Base-by-base conservation (phyloP, 2,329 filamentous ascomycete species). In the Botrytis hyacinthi region DNA sequence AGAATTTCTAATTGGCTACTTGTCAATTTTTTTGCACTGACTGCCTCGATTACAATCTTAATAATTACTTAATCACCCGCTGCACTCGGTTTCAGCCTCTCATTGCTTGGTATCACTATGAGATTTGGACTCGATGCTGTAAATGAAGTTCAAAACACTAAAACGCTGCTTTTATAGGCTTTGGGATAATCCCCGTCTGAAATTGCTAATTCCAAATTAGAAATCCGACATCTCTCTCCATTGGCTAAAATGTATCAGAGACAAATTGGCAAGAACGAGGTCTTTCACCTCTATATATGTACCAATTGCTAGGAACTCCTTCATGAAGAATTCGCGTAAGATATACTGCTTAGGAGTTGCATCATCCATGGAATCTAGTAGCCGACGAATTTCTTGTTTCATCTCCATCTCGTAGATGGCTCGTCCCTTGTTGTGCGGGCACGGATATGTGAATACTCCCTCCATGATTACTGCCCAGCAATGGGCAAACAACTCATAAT, bases 101-200 rank as follows among this genome's bases (percentile, higher is more conserved):
- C 9, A 14, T 29, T 22, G 26, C 3, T 26, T 4, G 10, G 22
- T 16, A 4, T 37, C 6, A 4, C 22, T 5, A 18, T 35, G 10
- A 7, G 6, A 16, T 18, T 14, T 9, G 8, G 46, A n/a, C 16
- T n/a, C 2, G 0, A 3, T 29, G 9, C 22, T 40, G 12, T 20
- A 7, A 54, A 37, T 29, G 1, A 7, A 40, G 16, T 14, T 29
- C 4, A 4, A 51, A 40, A 22, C 9, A 67, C 26, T 14, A 7
- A 14, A 54, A 20, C 4, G 2, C 12, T 40, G 3, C 16, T 9
- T 20, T 54, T 6, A 26, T 4, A 67, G 16, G 3, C 22, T 22
- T 22, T 3, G 16, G 3, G 1, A 14, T 40, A 2, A 2, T 10
- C n/a, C 16, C 32, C 8, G 14, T 22, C 8, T 37, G 8, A 1